Percentiles rank a stretch among this genome's conserved stretches.
Evolutionary conservation across 192 early-diverging fungal species (phyloP).

Genomic region (Pilaira anomala): DNA sequence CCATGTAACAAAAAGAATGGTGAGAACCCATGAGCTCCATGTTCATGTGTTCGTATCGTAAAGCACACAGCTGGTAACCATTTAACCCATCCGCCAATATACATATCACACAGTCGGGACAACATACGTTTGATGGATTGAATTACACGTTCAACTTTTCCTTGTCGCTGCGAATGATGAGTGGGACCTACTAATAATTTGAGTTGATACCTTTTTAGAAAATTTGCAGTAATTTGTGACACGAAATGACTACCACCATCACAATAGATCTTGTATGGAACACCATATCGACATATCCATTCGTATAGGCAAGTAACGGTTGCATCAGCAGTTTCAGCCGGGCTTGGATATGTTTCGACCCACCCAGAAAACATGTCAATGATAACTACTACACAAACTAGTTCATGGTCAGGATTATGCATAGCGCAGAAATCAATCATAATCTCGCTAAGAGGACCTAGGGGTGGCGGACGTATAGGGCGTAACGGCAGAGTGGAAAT

Average conservation of each 20-base stretch:
- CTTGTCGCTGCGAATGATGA: conserved; percentile 2
- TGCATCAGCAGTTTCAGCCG: not conserved
- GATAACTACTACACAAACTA: not conserved
- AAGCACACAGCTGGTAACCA: not conserved
- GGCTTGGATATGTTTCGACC: not conserved
- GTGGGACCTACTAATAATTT: not conserved
- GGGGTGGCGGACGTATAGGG: not conserved
- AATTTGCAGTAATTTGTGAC: not conserved
- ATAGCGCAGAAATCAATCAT: conserved; percentile 7
- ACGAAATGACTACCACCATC: conserved; percentile 1
- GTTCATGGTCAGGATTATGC: not conserved
- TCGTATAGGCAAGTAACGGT: not conserved
- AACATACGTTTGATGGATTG: not conserved
- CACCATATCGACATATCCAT: not conserved
- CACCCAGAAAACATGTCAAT: conserved; percentile 13
- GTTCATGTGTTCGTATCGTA: not conserved
- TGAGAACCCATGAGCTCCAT: not conserved
- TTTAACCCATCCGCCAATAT: not conserved
- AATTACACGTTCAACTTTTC: conserved; percentile 9
- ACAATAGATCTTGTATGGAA: not conserved
- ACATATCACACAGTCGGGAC: not conserved
- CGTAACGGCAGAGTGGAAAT: not conserved
- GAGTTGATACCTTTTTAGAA: too few species aligned
- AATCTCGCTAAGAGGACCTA: not conserved
- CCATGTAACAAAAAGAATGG: conserved; percentile 1